These are phyloP conservation scores for Pyrenophora tritici-repentis DNA, from an alignment of 2,329 filamentous ascomycete species.

Conservation along the genomic window DNA sequence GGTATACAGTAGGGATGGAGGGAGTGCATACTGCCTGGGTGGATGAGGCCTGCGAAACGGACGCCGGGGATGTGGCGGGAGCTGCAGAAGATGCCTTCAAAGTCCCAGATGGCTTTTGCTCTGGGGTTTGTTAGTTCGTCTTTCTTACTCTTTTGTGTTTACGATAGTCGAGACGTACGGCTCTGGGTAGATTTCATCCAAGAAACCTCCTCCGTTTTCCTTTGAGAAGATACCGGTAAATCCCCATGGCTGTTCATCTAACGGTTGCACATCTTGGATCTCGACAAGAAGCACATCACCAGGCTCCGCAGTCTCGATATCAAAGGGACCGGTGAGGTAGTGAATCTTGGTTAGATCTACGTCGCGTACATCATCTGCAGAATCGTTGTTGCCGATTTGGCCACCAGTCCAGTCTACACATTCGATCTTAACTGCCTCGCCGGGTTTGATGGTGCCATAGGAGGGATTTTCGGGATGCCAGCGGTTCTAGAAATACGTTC, in stretches of 20 bases:
- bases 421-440: slow-evolving; percentile 91
- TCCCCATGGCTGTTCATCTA: slow-evolving; percentile 85
- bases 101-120: slow-evolving; percentile 77
- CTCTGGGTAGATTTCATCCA: slow-evolving; percentile 85
- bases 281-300: slow-evolving; percentile 86
- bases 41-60: slow-evolving; percentile 85
- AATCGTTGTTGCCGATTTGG: slow-evolving; percentile 87
- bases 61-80: slow-evolving; percentile 76
- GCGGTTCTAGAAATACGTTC: slow-evolving; percentile 65
- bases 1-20: not conserved
- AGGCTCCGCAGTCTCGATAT: slow-evolving; percentile 80
- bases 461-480: slow-evolving; percentile 91
- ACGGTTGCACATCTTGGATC: slow-evolving; percentile 90
- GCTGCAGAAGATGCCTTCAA: slow-evolving; percentile 78
- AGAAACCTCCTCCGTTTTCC: slow-evolving; percentile 83
- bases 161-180: slow-evolving; percentile 58
- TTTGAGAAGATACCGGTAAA: slow-evolving; percentile 84
- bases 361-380: slow-evolving; percentile 83
- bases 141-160: not conserved
- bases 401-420: slow-evolving; percentile 78
- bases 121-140: slow-evolving; percentile 44
- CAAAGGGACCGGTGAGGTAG: slow-evolving; percentile 87
- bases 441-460: slow-evolving; percentile 73
- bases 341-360: slow-evolving; percentile 85
- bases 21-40: slow-evolving; percentile 67